Base-by-base conservation (phyloP, 2,329 filamentous ascomycete genomes). In the Paracoccidioides brasiliensis region DNA sequence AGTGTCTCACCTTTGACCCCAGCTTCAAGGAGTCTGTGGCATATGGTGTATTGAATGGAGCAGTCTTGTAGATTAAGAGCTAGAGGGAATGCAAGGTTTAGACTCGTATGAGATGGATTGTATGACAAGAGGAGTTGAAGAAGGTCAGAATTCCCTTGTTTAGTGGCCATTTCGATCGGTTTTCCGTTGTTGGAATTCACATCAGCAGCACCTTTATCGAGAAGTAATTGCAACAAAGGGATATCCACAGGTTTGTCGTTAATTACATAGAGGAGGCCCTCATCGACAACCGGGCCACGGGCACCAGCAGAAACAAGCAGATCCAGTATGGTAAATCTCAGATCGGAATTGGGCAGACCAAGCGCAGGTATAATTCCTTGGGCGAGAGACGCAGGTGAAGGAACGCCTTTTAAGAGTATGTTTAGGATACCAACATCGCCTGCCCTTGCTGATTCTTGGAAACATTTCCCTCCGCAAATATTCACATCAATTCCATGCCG, bases 171-270 rank as follows among this genome's bases (percentile, higher is more conserved):
- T 37, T 59, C 53, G 28, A 62, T 42, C 6, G 55, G 35, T 10
- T 53, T 54, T 14, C 60, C 60, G 28, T 53, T 54, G 22, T 58
- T 52, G 32, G 32, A 22, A 43, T 62, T 60, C 8, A 60, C 56
- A 45, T 62, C 53, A 48, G 57, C 59, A 14, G 56, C 52, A 3
- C 60, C 60, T 43, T 60, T 60, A 15, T 62, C 56, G 8, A 60
- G 53, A 10, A 62, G 54, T 8, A 60, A 22, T 9, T 57, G 45
- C 2, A 62, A 49, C 10, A 60, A 43, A 32, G 57, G 54, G 7
- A 60, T 58, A 48, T 62, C 60, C 28, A 58, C 46, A 33, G 56
- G 57, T 4, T 41, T 53, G 32, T 60, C 57, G 33, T 60, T 46
- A 10, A 58, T 41, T 28, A 60, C 53, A 9, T 53, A 41, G n/a